Evolutionary conservation across 169 alveolate genomes (phyloP).

Genomic region (Babesia caballi): DNA sequence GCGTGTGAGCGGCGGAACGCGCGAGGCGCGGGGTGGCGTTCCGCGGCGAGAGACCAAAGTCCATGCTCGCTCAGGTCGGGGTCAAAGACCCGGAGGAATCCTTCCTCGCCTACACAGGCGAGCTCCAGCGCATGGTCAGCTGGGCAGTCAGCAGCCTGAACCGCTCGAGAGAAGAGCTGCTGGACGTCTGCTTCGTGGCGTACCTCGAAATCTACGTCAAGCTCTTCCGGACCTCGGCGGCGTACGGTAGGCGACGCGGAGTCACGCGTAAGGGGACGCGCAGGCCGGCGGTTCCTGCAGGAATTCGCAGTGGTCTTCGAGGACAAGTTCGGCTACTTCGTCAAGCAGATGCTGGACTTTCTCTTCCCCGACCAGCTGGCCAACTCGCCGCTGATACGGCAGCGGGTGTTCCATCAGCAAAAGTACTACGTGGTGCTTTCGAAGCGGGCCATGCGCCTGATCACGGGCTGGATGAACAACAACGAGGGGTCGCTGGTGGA

Average conservation of each 20-base stretch:
- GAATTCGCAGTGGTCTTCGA: slow-evolving; percentile 45
- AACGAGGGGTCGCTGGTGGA: slow-evolving; percentile 46
- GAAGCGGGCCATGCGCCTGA: slow-evolving; percentile 36
- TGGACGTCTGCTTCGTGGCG: slow-evolving; percentile 60
- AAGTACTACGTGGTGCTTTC: slow-evolving; percentile 14
- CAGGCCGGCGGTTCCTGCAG: slow-evolving; percentile 47
- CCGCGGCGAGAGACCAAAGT: not conserved
- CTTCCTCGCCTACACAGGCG: slow-evolving; percentile 7
- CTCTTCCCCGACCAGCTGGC: slow-evolving; percentile 47
- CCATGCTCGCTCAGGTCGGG: no score
- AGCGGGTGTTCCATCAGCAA: slow-evolving; percentile 18
- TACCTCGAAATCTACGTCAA: slow-evolving; percentile 56
- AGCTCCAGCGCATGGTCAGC: slow-evolving; percentile 27
- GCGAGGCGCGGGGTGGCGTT: not conserved
- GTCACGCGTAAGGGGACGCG: no score
- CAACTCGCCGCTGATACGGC: slow-evolving; percentile 28
- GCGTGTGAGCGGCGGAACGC: not conserved
- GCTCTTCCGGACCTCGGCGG: slow-evolving; percentile 45
- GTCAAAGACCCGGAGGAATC: not conserved
- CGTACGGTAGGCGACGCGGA: slow-evolving; percentile 17
- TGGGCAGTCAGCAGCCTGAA: slow-evolving; percentile 66
- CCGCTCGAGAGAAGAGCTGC: slow-evolving; percentile 42
- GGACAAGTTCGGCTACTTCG: slow-evolving; percentile 37
- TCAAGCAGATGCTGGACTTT: slow-evolving; percentile 32
- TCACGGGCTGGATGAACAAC: slow-evolving; percentile 53